These are phyloP conservation scores for Phaeosphaeriaceae sp. DNA, from an alignment of 2,329 filamentous ascomycete genomes.

Conservation along the genomic window DNA sequence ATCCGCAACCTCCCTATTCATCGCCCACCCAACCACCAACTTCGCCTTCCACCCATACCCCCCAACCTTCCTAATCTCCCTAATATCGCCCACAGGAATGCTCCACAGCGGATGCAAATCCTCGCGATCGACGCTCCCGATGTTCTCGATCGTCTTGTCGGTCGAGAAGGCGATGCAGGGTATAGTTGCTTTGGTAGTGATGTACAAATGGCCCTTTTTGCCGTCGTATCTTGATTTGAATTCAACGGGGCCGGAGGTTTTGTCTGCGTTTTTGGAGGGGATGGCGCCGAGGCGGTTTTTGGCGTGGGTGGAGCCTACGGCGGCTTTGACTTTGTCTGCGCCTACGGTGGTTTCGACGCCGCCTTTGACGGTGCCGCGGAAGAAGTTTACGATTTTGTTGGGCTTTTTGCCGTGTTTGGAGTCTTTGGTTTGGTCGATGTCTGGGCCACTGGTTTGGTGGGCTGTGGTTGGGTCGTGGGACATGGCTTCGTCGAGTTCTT, in stretches of 20 bases:
- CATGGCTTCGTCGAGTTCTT: slow-evolving; percentile 70
- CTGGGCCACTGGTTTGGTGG: slow-evolving; percentile 59
- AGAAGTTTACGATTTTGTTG: slow-evolving; percentile 64
- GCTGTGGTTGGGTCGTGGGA: slow-evolving; percentile 54
- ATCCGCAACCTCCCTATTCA: slow-evolving; percentile 75
- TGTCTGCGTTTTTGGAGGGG: slow-evolving; percentile 53
- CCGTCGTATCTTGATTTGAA: slow-evolving; percentile 76
- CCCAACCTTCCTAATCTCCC: slow-evolving; percentile 78
- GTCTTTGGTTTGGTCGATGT: slow-evolving; percentile 58
- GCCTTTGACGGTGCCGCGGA: slow-evolving; percentile 74
- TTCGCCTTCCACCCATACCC: slow-evolving; percentile 87
- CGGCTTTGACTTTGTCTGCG: slow-evolving; percentile 74
- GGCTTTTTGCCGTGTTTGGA: slow-evolving; percentile 56
- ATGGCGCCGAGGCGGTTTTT: slow-evolving; percentile 76
- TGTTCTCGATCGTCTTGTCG: slow-evolving; percentile 55
- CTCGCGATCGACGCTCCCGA: slow-evolving; percentile 56
- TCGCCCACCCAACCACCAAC: slow-evolving; percentile 79
- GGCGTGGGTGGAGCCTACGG: slow-evolving; percentile 65
- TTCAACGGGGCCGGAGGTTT: slow-evolving; percentile 71
- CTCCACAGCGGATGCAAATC: slow-evolving; percentile 69
- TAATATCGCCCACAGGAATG: slow-evolving; percentile 72
- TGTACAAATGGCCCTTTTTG: slow-evolving; percentile 73
- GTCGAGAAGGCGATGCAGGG: slow-evolving; percentile 72
- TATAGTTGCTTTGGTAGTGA: slow-evolving; percentile 69
- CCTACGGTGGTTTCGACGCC: slow-evolving; percentile 74